These are phyloP conservation scores for Russula sp. DNA, from an alignment of 768 basidiomycete genomes.

Conservation along the genomic window DNA sequence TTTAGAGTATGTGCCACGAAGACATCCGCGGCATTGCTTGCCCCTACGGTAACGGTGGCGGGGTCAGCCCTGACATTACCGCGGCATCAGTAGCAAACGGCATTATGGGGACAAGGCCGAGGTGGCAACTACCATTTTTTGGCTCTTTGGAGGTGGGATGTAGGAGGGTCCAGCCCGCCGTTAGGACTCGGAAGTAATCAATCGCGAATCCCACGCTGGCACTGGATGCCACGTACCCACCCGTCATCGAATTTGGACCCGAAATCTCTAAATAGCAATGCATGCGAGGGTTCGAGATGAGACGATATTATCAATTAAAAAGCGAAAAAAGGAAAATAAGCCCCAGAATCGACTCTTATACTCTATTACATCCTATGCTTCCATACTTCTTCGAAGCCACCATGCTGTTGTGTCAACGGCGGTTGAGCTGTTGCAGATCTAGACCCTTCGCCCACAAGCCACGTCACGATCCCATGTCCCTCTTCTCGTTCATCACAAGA, in stretches of 20 bases:
- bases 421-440: conserved; percentile 31
- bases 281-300: background rate
- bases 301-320: background rate
- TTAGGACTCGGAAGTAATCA: too few species aligned
- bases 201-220: too few species aligned
- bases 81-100: too few species aligned
- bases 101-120: too few species aligned
- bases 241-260: background rate
- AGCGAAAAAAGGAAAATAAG: conserved; percentile 19
- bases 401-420: conserved; percentile 31
- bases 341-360: background rate
- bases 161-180: too few species aligned
- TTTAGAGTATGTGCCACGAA: too few species aligned
- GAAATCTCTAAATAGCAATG: background rate
- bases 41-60: too few species aligned
- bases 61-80: too few species aligned
- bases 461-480: conserved; percentile 22
- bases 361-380: conserved; percentile 35
- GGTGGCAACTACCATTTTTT: too few species aligned
- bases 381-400: conserved; percentile 40
- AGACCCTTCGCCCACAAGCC: conserved; percentile 27
- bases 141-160: too few species aligned
- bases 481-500: conserved; percentile 34
- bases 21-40: too few species aligned
- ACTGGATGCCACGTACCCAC: background rate